phyloP scores from a whole-genome alignment of 345 rosid genomes.

The Iberis pinnata region DNA sequence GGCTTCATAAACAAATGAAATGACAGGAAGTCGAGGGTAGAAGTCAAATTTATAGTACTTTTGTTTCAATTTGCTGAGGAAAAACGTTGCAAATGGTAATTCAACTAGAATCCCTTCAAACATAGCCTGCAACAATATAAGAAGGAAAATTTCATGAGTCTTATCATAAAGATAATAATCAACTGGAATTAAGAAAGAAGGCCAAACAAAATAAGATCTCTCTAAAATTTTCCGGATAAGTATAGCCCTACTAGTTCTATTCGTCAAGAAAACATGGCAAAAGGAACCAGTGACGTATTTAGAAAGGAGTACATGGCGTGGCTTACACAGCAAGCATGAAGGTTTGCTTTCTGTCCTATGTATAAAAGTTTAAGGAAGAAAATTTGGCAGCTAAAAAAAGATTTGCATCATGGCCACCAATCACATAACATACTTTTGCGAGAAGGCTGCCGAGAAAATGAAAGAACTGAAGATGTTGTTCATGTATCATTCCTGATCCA shows the following conservation, averaged over 20 bases:
- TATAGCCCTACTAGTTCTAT: background rate
- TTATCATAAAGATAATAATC: constrained; percentile 16
- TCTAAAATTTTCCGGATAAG: background rate
- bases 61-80: constrained; percentile 93
- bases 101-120: constrained; percentile 99
- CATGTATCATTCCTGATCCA: constrained; percentile 95
- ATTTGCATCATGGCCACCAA: constrained; percentile 4
- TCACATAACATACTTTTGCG: constrained; percentile 53
- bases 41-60: constrained; percentile 43
- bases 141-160: background rate
- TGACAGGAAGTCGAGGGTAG: constrained; percentile 10
- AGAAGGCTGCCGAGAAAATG: constrained; percentile 91
- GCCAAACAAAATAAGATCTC: background rate
- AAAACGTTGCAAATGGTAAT: constrained; percentile 96
- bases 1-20: constrained; percentile 6
- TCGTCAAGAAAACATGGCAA: background rate
- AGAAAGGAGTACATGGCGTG: too few relatives aligned
- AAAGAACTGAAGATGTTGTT: constrained; percentile 93
- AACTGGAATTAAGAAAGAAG: constrained; percentile 1
- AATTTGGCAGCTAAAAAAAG: constrained; percentile 18
- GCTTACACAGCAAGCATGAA: too few relatives aligned
- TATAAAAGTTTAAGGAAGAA: too few relatives aligned
- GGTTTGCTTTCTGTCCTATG: too few relatives aligned
- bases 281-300: too few relatives aligned
- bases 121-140: constrained; percentile 67